These are phyloP conservation scores for Pythium myriotylum DNA, from an alignment of 352 stramenopile species.

Conservation along the genomic window DNA sequence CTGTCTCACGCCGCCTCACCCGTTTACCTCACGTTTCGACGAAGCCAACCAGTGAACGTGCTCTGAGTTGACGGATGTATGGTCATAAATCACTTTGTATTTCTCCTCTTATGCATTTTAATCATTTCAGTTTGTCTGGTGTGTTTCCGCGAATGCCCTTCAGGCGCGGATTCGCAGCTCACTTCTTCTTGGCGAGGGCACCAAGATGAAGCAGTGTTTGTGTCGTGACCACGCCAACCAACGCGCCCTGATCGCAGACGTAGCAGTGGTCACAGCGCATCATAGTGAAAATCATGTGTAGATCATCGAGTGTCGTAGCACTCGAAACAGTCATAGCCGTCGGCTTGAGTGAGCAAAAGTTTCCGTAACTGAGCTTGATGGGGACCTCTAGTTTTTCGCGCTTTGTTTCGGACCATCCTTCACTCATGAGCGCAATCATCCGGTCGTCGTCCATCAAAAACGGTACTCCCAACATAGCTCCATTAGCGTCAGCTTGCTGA, in stretches of 20 bases:
- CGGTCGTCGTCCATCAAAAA: conserved; percentile 85
- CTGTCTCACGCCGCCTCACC: conserved; percentile 74
- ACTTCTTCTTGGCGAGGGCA: conserved; percentile 6
- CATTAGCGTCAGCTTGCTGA: conserved; percentile 8
- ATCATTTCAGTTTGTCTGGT: conserved; percentile 1
- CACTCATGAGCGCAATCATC: conserved; percentile 75
- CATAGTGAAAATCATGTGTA: conserved; percentile 93
- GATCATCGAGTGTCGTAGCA: conserved; percentile 77
- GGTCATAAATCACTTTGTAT: conserved; percentile 16
- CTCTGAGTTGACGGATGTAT: conserved; percentile 41
- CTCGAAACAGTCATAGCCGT: conserved; percentile 85
- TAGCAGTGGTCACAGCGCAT: conserved; percentile 88
- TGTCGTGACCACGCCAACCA: conserved; percentile 84
- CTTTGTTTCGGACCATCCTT: conserved; percentile 69
- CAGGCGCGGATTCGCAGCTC: background rate
- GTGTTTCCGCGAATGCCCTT: too few species aligned
- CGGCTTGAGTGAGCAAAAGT: conserved; percentile 65
- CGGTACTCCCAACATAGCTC: conserved; percentile 35
- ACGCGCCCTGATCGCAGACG: conserved; percentile 82
- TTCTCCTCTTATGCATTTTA: conserved; percentile 3
- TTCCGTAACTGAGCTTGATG: conserved; percentile 74
- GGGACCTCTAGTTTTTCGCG: conserved; percentile 48
- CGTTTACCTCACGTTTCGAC: conserved; percentile 84
- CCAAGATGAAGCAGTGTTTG: conserved; percentile 66
- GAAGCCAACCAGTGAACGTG: conserved; percentile 58